Base-by-base conservation (phyloP, 192 early-diverging fungal species). In the Rhizophagus clarus region DNA sequence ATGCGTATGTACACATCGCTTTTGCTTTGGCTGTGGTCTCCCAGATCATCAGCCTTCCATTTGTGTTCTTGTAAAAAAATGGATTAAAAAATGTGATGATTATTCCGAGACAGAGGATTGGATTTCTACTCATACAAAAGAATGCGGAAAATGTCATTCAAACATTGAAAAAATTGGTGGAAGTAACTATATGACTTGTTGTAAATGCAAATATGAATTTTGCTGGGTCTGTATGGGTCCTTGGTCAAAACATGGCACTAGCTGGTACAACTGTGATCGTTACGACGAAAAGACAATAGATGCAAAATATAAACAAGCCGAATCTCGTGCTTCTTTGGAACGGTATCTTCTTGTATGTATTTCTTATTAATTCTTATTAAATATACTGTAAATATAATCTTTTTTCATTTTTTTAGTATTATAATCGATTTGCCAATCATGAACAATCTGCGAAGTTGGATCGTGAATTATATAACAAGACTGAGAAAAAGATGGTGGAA, bases 151-250 rank as follows among this genome's bases (percentile, higher is more conserved):
- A 85, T 99, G 98, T 87, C 88, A 91, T 76, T 91, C 95, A 11
- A 97, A 94, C 0, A 99, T 99, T 80, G 98, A 99, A 84, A 99
- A 99, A 89, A 99, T 99, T 84, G 98, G 98, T 68, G 98, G 98
- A 11, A 99, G 98, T 88, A 99, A 99, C 85, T 97, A 99, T 82
- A 99, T 99, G 98, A 97, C 96, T 1, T 99, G 98, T 87, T 91
- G 94, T 77, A 96, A 97, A 85, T 99, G 98, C 85, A 92, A 92
- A 83, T 90, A 98, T 85, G 96, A 99, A 88, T 99, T 98, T 84
- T 99, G 98, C 85, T 99, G 98, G 98, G 95, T 99, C 56, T 99
- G 98, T 85, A 90, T 93, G 91, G 97, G 97, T 20, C 96, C 97
- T 32, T 99, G 98, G 98, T 87, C 89, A 4, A 96, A 99, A 77